phyloP scores from a whole-genome alignment of 2,329 filamentous ascomycete genomes.

The Canariomyces notabilis region DNA sequence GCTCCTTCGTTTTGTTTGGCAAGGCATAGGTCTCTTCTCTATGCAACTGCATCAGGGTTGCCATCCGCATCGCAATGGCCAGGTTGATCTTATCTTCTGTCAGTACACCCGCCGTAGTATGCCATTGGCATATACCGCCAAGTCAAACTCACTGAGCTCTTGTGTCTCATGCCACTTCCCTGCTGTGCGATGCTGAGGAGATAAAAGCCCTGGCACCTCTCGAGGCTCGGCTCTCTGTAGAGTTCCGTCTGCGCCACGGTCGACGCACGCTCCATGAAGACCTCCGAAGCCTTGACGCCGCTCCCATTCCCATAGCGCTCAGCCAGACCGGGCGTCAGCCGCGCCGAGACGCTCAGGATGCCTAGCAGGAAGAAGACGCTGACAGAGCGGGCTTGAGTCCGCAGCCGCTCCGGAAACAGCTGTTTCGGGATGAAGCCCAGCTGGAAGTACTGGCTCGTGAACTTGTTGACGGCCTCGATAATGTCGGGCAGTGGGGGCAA shows the following conservation, averaged over 20 bases:
- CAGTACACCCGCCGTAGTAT: constrained; percentile 4
- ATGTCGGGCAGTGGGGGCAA: constrained; percentile 46
- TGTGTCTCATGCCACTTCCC: constrained; percentile 48
- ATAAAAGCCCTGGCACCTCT: constrained; percentile 55
- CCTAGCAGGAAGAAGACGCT: constrained; percentile 51
- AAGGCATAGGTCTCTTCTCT: constrained; percentile 50
- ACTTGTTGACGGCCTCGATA: constrained; percentile 48
- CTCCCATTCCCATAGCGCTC: constrained; percentile 47
- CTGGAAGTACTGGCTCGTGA: constrained; percentile 54
- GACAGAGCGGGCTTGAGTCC: constrained; percentile 42
- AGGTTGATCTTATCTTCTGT: constrained; percentile 44
- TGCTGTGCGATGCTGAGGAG: constrained; percentile 55
- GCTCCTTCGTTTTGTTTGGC: constrained; percentile 38
- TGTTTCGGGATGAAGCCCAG: constrained; percentile 55
- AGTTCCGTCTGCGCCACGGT: constrained; percentile 44
- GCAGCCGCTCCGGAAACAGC: constrained; percentile 44
- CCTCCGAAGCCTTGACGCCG: constrained; percentile 48
- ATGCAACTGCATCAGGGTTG: constrained; percentile 50
- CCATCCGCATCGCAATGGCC: constrained; percentile 53
- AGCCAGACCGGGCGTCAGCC: constrained; percentile 46
- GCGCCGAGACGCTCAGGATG: constrained; percentile 52
- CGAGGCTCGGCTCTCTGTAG: constrained; percentile 48
- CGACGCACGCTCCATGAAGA: constrained; percentile 48
- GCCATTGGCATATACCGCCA: not conserved
- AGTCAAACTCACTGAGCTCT: constrained; percentile 46